Conservation (phyloP, 768 basidiomycete genomes). For the Podaxis sp. region DNA sequence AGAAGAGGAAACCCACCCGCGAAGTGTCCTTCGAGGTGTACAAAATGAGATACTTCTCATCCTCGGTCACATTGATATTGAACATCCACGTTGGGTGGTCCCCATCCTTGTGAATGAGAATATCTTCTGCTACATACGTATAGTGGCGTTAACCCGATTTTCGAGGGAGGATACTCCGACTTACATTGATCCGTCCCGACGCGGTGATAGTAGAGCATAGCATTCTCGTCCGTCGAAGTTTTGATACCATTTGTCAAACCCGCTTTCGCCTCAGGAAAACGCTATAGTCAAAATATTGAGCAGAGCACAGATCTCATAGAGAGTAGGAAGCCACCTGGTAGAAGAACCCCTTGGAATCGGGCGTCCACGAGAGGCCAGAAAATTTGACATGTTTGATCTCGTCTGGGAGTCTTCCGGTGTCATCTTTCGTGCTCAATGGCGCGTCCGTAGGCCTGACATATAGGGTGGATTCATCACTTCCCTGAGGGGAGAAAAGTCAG, state of each 20-base stretch:
- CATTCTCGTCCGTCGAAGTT: slow-evolving; percentile 62
- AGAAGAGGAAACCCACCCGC: slow-evolving; percentile 40
- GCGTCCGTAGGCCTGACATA: slow-evolving; percentile 64
- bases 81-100: slow-evolving; percentile 69
- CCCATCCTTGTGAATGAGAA: slow-evolving; percentile 64
- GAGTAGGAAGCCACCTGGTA: slow-evolving; percentile 52
- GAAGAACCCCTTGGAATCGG: slow-evolving; percentile 81
- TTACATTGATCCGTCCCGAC: slow-evolving; percentile 70
- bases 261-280: slow-evolving; percentile 55
- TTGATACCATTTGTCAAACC: slow-evolving; percentile 50
- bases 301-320: not conserved
- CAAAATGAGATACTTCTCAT: slow-evolving; percentile 64
- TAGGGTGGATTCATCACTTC: slow-evolving; percentile 71
- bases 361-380: slow-evolving; percentile 69
- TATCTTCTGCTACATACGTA: slow-evolving; percentile 51
- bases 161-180: slow-evolving; percentile 19
- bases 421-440: slow-evolving; percentile 50
- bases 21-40: slow-evolving; percentile 60
- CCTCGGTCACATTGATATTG: slow-evolving; percentile 54
- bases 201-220: slow-evolving; percentile 76
- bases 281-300: slow-evolving; percentile 27
- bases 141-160: slow-evolving; percentile 23
- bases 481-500: slow-evolving; percentile 36
- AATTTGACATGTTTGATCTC: slow-evolving; percentile 79
- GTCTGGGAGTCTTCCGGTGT: slow-evolving; percentile 58